These are phyloP conservation scores for Cenococcum geophilum DNA, from an alignment of 495 filamentous ascomycete species.

Conservation along the genomic window DNA sequence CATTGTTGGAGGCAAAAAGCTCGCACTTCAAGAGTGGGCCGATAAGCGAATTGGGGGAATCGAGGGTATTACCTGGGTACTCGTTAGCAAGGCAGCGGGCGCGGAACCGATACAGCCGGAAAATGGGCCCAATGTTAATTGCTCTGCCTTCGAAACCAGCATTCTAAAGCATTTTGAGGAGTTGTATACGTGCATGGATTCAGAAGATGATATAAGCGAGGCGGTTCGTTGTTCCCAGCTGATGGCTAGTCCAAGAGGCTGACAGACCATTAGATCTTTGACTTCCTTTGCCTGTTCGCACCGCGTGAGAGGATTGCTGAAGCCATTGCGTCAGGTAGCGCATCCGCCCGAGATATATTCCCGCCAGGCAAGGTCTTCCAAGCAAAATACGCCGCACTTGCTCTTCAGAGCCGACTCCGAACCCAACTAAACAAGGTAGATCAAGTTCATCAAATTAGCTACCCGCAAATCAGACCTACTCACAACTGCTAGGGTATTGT, in stretches of 20 bases:
- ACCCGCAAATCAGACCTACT: neutral
- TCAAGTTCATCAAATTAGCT: neutral
- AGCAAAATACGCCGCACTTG: constrained; percentile 22
- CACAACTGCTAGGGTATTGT: constrained; percentile 9
- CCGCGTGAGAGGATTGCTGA: constrained; percentile 47
- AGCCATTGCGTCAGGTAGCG: constrained; percentile 44
- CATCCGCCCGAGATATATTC: constrained; percentile 17
- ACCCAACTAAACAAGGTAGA: constrained; percentile 24
- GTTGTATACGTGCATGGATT: constrained; percentile 71
- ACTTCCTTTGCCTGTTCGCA: constrained; percentile 29
- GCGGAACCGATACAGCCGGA: constrained; percentile 12
- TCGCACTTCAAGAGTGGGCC: constrained; percentile 44
- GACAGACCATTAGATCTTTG: constrained; percentile 22
- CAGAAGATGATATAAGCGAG: constrained; percentile 47
- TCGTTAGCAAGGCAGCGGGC: constrained; percentile 42
- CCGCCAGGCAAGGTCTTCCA: constrained; percentile 27
- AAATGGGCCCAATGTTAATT: neutral
- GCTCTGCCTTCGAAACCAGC: constrained; percentile 30
- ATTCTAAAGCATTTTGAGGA: constrained; percentile 78
- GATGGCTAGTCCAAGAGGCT: neutral
- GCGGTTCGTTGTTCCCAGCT: constrained; percentile 9
- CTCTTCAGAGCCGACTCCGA: constrained; percentile 20
- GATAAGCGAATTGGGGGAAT: constrained; percentile 39
- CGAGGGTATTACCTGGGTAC: constrained; percentile 34
- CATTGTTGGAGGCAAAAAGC: constrained; percentile 47